Percentiles rank a stretch among this genome's conserved stretches.
These are phyloP conservation scores for Diphasiastrum complanatum DNA, from an alignment of 83 land plant species.

Conservation along the genomic window DNA sequence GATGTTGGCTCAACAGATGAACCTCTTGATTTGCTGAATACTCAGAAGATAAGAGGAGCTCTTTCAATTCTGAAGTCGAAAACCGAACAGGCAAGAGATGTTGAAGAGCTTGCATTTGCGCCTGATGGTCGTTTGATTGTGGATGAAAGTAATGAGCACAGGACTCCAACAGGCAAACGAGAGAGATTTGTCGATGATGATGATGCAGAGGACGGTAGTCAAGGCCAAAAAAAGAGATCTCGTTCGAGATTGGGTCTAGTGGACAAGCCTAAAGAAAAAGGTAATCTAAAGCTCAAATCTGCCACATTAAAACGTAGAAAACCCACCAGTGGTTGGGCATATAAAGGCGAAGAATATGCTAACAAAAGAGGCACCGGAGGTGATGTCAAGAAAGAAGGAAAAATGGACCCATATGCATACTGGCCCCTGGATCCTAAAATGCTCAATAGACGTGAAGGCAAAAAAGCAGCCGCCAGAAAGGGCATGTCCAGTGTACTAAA, in stretches of 20 bases:
- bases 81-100: not conserved
- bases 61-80: slow-evolving; percentile 34
- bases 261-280: slow-evolving; percentile 26
- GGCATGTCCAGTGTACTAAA: slow-evolving; percentile 85
- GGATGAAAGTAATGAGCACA: not conserved
- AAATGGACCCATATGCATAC: slow-evolving; percentile 98
- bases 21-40: slow-evolving; percentile 85
- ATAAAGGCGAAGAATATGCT: slow-evolving; percentile 78
- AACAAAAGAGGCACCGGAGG: slow-evolving; percentile 76
- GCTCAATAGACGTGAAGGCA: slow-evolving; percentile 73
- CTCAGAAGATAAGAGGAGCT: slow-evolving; percentile 49
- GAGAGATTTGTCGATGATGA: slow-evolving; percentile 52
- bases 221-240: slow-evolving; percentile 51
- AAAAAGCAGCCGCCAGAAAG: slow-evolving; percentile 72
- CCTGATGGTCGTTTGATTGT: slow-evolving; percentile 11
- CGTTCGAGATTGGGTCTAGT: slow-evolving; percentile 20
- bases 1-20: slow-evolving; percentile 52
- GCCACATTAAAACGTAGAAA: slow-evolving; percentile 28
- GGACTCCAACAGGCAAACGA: too few species aligned
- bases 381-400: slow-evolving; percentile 78
- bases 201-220: slow-evolving; percentile 43
- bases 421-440: slow-evolving; percentile 98
- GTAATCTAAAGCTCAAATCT: slow-evolving; percentile 7
- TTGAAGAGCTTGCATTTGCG: not conserved
- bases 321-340: slow-evolving; percentile 71